Conservation (phyloP, 139 green algal genomes). For the Chlamydomonas asymmetrica region DNA sequence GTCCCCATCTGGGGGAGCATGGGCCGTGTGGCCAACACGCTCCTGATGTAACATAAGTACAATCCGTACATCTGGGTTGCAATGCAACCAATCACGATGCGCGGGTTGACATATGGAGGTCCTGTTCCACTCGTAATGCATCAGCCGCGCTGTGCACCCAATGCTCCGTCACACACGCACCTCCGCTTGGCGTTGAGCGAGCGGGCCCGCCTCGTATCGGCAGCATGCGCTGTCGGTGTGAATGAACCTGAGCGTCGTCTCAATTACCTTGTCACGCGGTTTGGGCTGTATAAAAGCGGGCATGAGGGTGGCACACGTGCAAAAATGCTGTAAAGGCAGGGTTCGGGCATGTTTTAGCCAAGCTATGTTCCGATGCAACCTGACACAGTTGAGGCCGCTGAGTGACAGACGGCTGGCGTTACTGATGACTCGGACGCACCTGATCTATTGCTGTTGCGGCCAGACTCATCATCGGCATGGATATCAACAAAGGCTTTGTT, state of each 20-base stretch:
- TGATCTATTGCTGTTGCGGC: constrained; percentile 89
- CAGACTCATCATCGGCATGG: constrained; percentile 95
- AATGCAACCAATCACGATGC: too few relatives aligned
- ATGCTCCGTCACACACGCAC: too few relatives aligned
- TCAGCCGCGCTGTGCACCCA: too few relatives aligned
- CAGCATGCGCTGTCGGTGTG: constrained; percentile 81
- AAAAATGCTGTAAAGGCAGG: background rate
- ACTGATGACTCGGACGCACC: constrained; percentile 16
- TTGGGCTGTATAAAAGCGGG: constrained; percentile 55
- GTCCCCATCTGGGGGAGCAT: too few relatives aligned
- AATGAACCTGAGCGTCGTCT: constrained; percentile 83
- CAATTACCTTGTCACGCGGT: constrained; percentile 61
- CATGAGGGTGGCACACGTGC: background rate
- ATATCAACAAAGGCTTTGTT: constrained; percentile 64
- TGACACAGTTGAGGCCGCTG: background rate
- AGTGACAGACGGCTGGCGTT: background rate
- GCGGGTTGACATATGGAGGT: too few relatives aligned
- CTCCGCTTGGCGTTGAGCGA: constrained; percentile 25
- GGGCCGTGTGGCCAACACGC: too few relatives aligned
- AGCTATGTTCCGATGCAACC: background rate
- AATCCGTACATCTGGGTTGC: too few relatives aligned
- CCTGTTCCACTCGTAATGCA: too few relatives aligned
- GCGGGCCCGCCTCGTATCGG: constrained; percentile 47
- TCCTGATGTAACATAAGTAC: too few relatives aligned
- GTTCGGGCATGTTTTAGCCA: background rate